Evolutionary conservation across 2,329 filamentous ascomycete species (phyloP), one percentile per base, ranked within the genome.

Genomic region (Arthrinium puccinioides): DNA sequence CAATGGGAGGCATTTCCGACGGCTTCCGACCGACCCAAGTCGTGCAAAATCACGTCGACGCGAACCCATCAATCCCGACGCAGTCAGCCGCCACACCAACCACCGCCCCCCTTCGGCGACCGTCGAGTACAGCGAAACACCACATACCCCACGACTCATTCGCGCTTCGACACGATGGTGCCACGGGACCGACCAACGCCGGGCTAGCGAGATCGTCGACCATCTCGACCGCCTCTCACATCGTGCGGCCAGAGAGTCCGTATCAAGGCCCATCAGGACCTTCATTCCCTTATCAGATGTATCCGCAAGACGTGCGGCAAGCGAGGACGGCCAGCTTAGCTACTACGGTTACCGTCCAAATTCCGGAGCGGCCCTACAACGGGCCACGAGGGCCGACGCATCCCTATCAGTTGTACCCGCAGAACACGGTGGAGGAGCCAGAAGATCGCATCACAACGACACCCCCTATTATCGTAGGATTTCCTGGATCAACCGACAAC

Each of bases 261-360:
- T 85, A 87, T 46, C 74, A 74, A 37, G 83, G 80, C 6, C 75
- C 79, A 2, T 78, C 74, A 4, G 82, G 80, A 3, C 87, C 87
- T 14, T 92, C 85, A 37, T 84, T 92, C 59, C 85, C 87, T 0
- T 94, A 94, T 56, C 77, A 76, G 48, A 82, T 90, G 77, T 94
- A 94, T 57, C 77, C 82, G 6, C 87, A 94, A 55, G 75, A 79
- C 38, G 74, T 82, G 38, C 61, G 59, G 39, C 34, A 59, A 27
- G 54, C 54, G 27, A 57, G 63, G 39, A 73, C 77, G 8, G 66
- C 73, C 18, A 89, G 86, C 53, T 66, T 83, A 25, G 74, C 78
- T n/a, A 87, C 86, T 15, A 76, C 79, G 11, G 80, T 84, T 7
- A 88, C 85, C 10, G 64, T 74, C 30, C 74, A 72, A 18, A 69